phyloP scores from a whole-genome alignment of 225 moss, liverwort and hornwort genomes.

The Polytrichum formosum region DNA sequence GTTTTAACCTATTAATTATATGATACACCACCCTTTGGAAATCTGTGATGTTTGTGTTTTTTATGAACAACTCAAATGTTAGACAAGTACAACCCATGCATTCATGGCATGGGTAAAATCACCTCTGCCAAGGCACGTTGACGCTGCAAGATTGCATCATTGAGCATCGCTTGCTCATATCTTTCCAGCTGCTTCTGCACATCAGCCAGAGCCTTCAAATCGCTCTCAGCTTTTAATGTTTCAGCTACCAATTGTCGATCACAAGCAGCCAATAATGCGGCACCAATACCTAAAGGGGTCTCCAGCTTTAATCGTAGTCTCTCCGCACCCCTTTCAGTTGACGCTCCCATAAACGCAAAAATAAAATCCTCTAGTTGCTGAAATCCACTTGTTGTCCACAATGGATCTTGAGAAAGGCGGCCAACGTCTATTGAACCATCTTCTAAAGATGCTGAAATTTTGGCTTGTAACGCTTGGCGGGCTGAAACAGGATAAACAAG shows the following conservation, averaged over 20 bases:
- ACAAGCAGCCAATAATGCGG: slow-evolving; percentile 76
- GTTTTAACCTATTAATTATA: too few species aligned
- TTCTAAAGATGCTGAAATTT: slow-evolving; percentile 51
- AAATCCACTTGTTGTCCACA: slow-evolving; percentile 87
- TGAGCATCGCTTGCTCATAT: slow-evolving; percentile 76
- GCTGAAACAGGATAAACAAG: slow-evolving; percentile 90
- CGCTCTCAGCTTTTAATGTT: slow-evolving; percentile 68
- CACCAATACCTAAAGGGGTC: slow-evolving; percentile 81
- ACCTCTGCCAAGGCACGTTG: slow-evolving; percentile 74
- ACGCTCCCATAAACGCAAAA: slow-evolving; percentile 79
- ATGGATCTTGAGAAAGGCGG: slow-evolving; percentile 47
- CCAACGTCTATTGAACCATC: slow-evolving; percentile 58
- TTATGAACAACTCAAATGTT: too few species aligned
- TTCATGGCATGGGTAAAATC: slow-evolving; percentile 8
- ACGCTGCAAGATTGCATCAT: slow-evolving; percentile 68
- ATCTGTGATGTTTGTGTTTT: too few species aligned
- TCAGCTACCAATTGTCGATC: slow-evolving; percentile 76
- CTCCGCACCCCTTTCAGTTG: slow-evolving; percentile 84
- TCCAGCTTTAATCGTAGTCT: slow-evolving; percentile 89
- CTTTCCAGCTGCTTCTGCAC: slow-evolving; percentile 75
- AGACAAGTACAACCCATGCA: too few species aligned
- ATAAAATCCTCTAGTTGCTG: slow-evolving; percentile 85
- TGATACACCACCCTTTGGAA: too few species aligned
- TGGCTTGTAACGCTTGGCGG: slow-evolving; percentile 84
- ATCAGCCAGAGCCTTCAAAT: slow-evolving; percentile 68